These are phyloP conservation scores for Verticillium nubilum DNA, from an alignment of 2,329 filamentous ascomycete species.

Conservation along the genomic window DNA sequence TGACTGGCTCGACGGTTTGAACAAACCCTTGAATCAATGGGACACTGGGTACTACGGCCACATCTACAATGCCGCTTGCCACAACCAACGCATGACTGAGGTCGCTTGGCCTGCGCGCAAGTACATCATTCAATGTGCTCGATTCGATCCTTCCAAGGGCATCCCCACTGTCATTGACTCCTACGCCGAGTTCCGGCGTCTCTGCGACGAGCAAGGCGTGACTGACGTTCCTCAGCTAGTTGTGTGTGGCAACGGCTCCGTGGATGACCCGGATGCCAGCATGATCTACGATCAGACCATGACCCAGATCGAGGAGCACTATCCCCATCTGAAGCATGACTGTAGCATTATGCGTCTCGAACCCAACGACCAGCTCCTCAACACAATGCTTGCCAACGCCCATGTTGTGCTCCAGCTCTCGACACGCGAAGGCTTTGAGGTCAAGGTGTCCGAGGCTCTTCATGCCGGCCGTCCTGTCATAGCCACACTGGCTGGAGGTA, in stretches of 20 bases:
- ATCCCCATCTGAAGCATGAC: constrained; percentile 55
- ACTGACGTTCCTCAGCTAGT: constrained; percentile 63
- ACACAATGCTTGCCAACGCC: constrained; percentile 67
- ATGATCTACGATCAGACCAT: constrained; percentile 69
- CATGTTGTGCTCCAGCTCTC: constrained; percentile 74
- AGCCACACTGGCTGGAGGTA: constrained; percentile 70
- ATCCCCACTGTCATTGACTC: constrained; percentile 72
- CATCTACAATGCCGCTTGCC: constrained; percentile 61
- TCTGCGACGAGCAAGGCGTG: constrained; percentile 46
- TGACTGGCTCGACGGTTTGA: constrained; percentile 78
- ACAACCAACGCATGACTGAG: constrained; percentile 54
- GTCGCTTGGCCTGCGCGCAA: constrained; percentile 54
- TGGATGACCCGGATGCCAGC: constrained; percentile 74
- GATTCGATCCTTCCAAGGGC: constrained; percentile 80
- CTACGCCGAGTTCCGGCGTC: constrained; percentile 66
- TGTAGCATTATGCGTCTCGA: constrained; percentile 73
- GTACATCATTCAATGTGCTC: constrained; percentile 76
- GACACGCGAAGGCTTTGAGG: constrained; percentile 77
- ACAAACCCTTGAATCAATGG: constrained; percentile 67
- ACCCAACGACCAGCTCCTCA: constrained; percentile 75
- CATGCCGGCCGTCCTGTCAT: constrained; percentile 77
- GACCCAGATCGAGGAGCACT: constrained; percentile 56
- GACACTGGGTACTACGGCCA: constrained; percentile 69
- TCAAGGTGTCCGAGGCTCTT: constrained; percentile 79
- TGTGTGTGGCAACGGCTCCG: constrained; percentile 71